Conservation (phyloP, 257 asterid genomes). For the Rehmannia glutinosa region DNA sequence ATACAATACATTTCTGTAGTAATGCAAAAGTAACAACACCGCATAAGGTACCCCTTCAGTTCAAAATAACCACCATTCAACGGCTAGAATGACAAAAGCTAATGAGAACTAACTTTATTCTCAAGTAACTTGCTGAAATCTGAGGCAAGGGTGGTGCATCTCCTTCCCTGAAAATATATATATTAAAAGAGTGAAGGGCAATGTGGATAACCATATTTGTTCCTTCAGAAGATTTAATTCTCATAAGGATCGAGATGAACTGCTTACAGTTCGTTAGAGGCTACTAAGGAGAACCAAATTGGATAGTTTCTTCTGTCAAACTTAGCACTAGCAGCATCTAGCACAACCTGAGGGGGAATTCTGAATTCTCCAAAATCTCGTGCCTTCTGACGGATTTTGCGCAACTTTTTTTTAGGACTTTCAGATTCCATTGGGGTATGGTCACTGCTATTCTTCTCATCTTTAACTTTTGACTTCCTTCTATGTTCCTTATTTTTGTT, state of each 20-base stretch:
- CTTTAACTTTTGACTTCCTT: conserved; percentile 42
- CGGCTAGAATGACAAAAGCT: conserved; percentile 1
- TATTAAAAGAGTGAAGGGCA: conserved; percentile 20
- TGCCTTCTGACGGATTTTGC: conserved; percentile 47
- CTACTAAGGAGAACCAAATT: conserved; percentile 88
- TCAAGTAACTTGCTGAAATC: conserved; percentile 80
- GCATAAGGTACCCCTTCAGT: neutral
- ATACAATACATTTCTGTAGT: neutral
- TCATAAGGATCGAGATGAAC: conserved; percentile 15
- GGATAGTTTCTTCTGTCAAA: conserved; percentile 49
- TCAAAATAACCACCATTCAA: neutral
- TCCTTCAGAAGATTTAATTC: conserved; percentile 3
- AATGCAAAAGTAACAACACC: conserved; percentile 2
- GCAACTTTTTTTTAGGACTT: conserved; percentile 52
- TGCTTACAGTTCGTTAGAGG: conserved; percentile 65
- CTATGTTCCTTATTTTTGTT: conserved; percentile 43
- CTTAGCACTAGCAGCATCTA: conserved; percentile 48
- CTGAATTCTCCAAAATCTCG: conserved; percentile 37
- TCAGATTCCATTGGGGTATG: conserved; percentile 41
- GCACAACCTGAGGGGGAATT: conserved; percentile 60
- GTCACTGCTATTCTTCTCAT: conserved; percentile 36
- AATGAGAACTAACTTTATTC: conserved; percentile 78
- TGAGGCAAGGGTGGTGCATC: conserved; percentile 73
- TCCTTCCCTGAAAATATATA: conserved; percentile 59
- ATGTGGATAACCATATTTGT: neutral